Evolutionary conservation across 768 basidiomycete genomes (phyloP).

Genomic region (Tricholoma sp.): DNA sequence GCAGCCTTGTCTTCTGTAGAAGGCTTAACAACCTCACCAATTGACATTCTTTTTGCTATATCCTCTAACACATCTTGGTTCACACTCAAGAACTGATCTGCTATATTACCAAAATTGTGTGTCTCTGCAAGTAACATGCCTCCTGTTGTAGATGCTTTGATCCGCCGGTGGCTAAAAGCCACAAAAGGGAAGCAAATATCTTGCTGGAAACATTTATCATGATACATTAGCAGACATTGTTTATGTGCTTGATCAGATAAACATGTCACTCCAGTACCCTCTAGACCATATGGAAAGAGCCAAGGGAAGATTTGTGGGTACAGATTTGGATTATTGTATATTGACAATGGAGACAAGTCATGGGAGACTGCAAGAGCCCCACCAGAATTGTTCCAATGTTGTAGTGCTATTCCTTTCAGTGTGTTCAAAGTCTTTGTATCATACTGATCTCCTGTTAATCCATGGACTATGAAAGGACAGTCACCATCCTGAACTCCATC

Average conservation of each 20-base stretch:
- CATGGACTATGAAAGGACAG: conserved; percentile 35
- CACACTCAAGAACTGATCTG: conserved; percentile 14
- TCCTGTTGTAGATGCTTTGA: conserved; percentile 20
- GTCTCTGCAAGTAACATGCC: conserved; percentile 24
- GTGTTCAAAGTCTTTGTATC: conserved; percentile 9
- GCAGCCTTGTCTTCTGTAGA: conserved; percentile 1
- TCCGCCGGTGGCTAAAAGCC: conserved; percentile 31
- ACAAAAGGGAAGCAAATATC: conserved; percentile 30
- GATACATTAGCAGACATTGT: conserved; percentile 16
- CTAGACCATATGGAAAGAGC: conserved; percentile 35
- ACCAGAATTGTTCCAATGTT: conserved; percentile 17
- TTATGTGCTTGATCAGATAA: conserved; percentile 18
- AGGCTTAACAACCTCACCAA: conserved; percentile 20
- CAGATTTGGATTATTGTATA: conserved; percentile 26
- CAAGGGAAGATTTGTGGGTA: conserved; percentile 39
- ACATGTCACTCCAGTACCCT: conserved; percentile 10
- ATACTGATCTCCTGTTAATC: conserved; percentile 22
- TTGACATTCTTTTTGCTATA: conserved; percentile 15
- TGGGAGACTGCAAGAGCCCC: conserved; percentile 25
- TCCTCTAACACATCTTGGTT: conserved; percentile 15
- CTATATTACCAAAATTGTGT: conserved; percentile 19
- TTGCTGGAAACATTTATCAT: conserved; percentile 20
- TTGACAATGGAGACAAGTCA: conserved; percentile 13
- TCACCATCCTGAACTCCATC: conserved; percentile 22
- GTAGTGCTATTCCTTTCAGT: conserved; percentile 19